Base-by-base conservation (phyloP, 2,329 filamentous ascomycete genomes). In the Cryphonectria radicalis region DNA sequence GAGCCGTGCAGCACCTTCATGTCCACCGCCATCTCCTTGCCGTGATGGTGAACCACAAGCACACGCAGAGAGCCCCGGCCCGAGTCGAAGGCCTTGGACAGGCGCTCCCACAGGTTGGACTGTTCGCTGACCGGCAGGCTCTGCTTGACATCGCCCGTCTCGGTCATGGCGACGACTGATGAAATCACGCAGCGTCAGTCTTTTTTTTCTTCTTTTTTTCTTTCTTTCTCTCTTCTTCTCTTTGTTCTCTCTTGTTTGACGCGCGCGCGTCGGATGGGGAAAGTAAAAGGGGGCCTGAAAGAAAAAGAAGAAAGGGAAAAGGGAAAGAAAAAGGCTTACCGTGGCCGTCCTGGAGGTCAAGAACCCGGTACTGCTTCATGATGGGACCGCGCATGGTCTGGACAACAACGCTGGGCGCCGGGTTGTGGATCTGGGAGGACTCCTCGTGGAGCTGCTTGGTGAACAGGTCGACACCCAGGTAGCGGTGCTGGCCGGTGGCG, bases 301-400 rank as follows among this genome's bases (percentile, higher is more conserved):
- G 8, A n/a, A 13, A 50, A 3, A 22, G n/a, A n/a, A 25, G 3
- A 32, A n/a, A n/a, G n/a, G n/a, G n/a, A n/a, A n/a, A n/a, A n/a
- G n/a, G n/a, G n/a, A n/a, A n/a, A 2, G 7, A 42, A 50, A 32
- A n/a, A 4, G 35, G 83, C 77, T 85, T 84, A 80, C 88, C 87
- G 79, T 91, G 78, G 78, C 89, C 95, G 76, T 97, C 93, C 83
- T 94, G 91, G 84, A 99, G 92, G 88, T 99, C 96, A 74, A 99
- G 92, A 82, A 99, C 95, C 81, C 96, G 95, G 92, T 99, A 99
- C 90, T 98, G 96, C 94, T 98, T 98, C 94, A 98, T 98, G 87
- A 98, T 91, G 75, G 96, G 96, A 79, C 95, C 96, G 77, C 97
- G 93, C 94, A 99, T 98, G 87, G 95, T 98, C 92, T 99, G 96